Evolutionary conservation across 2,329 filamentous ascomycete genomes (phyloP).

Genomic region (Rhinocladiella similis): DNA sequence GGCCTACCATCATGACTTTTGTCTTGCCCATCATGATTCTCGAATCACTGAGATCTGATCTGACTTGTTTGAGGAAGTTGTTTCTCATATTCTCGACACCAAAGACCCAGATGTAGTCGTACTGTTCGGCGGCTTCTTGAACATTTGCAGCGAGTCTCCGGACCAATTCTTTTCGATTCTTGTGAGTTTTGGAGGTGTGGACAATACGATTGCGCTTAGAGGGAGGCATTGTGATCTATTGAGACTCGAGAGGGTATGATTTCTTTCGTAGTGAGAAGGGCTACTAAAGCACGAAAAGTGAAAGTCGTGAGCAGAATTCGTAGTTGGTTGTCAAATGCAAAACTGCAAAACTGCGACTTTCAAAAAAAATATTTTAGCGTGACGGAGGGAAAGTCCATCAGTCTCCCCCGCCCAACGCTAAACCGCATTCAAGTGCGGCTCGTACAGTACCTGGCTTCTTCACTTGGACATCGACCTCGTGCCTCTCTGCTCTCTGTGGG

Average conservation of each 20-base stretch:
- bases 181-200: constrained; percentile 85
- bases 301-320: too few species aligned
- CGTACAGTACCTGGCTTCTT: too few species aligned
- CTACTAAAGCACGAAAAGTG: too few species aligned
- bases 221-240: constrained; percentile 71
- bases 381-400: too few species aligned
- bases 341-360: too few species aligned
- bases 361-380: too few species aligned
- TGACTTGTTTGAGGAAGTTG: constrained; percentile 57
- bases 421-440: too few species aligned
- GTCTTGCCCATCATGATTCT: constrained; percentile 98
- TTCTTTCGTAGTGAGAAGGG: not conserved
- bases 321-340: too few species aligned
- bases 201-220: constrained; percentile 90
- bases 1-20: constrained; percentile 96
- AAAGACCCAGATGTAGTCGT: constrained; percentile 92
- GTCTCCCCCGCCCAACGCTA: too few species aligned
- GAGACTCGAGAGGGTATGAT: not conserved
- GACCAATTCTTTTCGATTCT: constrained; percentile 84
- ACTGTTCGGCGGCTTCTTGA: constrained; percentile 78
- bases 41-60: constrained; percentile 36
- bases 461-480: too few species aligned
- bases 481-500: too few species aligned
- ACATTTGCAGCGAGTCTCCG: constrained; percentile 85
- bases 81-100: constrained; percentile 97